Evolutionary conservation across 345 rosid genomes (phyloP).

Genomic region (Euclidium syriacum): DNA sequence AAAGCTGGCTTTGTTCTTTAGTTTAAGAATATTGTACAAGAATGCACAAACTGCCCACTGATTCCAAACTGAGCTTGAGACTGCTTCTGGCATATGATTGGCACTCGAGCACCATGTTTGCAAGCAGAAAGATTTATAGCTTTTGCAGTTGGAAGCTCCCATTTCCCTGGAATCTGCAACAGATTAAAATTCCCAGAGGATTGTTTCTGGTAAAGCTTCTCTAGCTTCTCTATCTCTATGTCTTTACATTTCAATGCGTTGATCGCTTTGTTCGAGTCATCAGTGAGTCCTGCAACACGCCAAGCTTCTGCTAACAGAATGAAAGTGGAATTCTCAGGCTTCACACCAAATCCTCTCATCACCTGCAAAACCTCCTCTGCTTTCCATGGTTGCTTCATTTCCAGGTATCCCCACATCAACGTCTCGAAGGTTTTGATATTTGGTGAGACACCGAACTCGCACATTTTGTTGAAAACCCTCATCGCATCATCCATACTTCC

Average conservation of each 20-base stretch:
- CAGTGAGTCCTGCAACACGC: conserved; percentile 47
- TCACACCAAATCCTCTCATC: conserved; percentile 49
- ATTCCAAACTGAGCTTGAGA: conserved; percentile 42
- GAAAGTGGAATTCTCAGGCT: conserved; percentile 47
- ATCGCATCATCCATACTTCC: conserved; percentile 50
- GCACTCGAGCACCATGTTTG: conserved; percentile 45
- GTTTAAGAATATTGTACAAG: conserved; percentile 51
- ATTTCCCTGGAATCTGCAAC: conserved; percentile 39
- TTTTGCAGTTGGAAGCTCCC: conserved; percentile 33
- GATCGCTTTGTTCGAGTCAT: conserved; percentile 45
- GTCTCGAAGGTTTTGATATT: conserved; percentile 59
- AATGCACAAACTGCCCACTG: conserved; percentile 46
- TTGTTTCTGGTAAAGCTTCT: conserved; percentile 45
- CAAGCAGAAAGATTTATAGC: conserved; percentile 39
- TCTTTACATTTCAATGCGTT: conserved; percentile 34
- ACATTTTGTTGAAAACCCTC: conserved; percentile 45
- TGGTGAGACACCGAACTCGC: conserved; percentile 47
- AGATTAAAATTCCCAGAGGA: conserved; percentile 20
- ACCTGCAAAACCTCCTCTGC: conserved; percentile 54
- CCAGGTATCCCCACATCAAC: conserved; percentile 48
- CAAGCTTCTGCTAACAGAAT: conserved; percentile 49
- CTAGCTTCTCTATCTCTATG: conserved; percentile 33
- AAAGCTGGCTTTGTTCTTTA: conserved; percentile 13
- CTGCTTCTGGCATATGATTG: conserved; percentile 50
- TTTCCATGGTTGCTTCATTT: conserved; percentile 62